Conservation (phyloP, 768 basidiomycete species). For the Auriscalpium vulgare region DNA sequence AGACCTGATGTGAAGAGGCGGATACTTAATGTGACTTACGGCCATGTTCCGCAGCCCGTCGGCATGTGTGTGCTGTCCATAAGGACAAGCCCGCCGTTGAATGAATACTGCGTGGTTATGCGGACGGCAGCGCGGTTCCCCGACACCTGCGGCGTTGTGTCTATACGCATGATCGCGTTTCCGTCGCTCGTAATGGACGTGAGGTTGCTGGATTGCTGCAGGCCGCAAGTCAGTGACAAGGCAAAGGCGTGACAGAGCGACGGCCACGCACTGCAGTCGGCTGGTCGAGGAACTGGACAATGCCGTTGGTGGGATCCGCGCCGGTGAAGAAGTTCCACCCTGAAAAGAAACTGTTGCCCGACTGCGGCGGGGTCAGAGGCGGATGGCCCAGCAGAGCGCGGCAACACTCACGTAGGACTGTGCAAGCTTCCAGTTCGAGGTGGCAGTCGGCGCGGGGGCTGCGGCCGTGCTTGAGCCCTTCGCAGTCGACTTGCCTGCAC, state of each 20-base stretch:
- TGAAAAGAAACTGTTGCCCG: slow-evolving; percentile 71
- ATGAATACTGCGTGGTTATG: slow-evolving; percentile 54
- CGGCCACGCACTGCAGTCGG: slow-evolving; percentile 41
- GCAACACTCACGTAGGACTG: slow-evolving; percentile 45
- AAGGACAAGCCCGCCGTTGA: slow-evolving; percentile 63
- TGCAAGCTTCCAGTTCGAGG: slow-evolving; percentile 37
- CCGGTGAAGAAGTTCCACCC: slow-evolving; percentile 68
- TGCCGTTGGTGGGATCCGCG: slow-evolving; percentile 72
- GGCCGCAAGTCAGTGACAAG: neutral
- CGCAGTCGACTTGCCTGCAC: slow-evolving; percentile 5
- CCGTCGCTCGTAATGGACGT: slow-evolving; percentile 59
- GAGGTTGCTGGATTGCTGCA: slow-evolving; percentile 49
- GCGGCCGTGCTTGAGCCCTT: slow-evolving; percentile 15
- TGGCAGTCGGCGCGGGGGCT: slow-evolving; percentile 4
- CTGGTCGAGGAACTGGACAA: slow-evolving; percentile 60
- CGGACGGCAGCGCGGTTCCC: slow-evolving; percentile 69
- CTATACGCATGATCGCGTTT: slow-evolving; percentile 82
- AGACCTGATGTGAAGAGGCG: neutral
- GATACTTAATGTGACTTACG: slow-evolving; percentile 31
- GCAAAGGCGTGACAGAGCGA: neutral
- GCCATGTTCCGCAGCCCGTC: slow-evolving; percentile 85
- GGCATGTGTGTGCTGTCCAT: slow-evolving; percentile 89
- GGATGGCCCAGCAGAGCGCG: slow-evolving; percentile 4
- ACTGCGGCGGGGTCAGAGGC: slow-evolving; percentile 24
- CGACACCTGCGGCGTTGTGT: slow-evolving; percentile 70